Conservation (phyloP, 1,284 basidiomycete species). For the Cutaneotrichosporon spelunceum region DNA sequence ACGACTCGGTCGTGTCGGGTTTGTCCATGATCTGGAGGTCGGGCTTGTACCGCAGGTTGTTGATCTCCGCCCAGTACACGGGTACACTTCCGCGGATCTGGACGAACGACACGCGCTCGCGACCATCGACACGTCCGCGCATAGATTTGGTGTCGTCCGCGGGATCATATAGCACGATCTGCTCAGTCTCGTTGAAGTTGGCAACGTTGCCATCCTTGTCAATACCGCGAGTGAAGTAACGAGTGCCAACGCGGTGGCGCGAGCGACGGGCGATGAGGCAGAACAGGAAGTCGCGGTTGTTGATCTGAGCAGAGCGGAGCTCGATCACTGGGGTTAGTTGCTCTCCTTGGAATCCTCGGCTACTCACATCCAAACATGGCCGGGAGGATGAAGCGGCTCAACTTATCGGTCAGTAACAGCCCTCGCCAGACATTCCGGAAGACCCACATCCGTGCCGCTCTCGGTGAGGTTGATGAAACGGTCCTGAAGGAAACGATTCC, state of each 20-base stretch:
- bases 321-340: conserved; percentile 69
- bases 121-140: conserved; percentile 53
- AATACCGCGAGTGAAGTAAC: conserved; percentile 94
- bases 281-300: conserved; percentile 75
- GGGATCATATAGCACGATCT: conserved; percentile 75
- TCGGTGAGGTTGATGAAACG: conserved; percentile 52
- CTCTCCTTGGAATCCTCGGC: not conserved
- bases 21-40: conserved; percentile 95
- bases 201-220: conserved; percentile 65
- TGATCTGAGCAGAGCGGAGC: conserved; percentile 71
- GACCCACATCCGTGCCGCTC: conserved; percentile 44
- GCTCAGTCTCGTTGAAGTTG: conserved; percentile 94
- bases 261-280: conserved; percentile 89
- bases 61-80: conserved; percentile 95
- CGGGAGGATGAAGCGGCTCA: conserved; percentile 83
- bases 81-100: conserved; percentile 94
- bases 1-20: conserved; percentile 72
- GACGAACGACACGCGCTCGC: conserved; percentile 68
- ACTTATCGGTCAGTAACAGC: conserved; percentile 53
- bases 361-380: conserved; percentile 82
- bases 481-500: conserved; percentile 72
- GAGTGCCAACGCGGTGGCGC: conserved; percentile 89
- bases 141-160: conserved; percentile 49
- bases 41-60: conserved; percentile 93
- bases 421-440: not conserved